A percentile compares a stretch with the other conserved stretches of the same genome.
Evolutionary conservation across 129 eudicot species (phyloP).

Genomic region (Dittrichia graveolens): DNA sequence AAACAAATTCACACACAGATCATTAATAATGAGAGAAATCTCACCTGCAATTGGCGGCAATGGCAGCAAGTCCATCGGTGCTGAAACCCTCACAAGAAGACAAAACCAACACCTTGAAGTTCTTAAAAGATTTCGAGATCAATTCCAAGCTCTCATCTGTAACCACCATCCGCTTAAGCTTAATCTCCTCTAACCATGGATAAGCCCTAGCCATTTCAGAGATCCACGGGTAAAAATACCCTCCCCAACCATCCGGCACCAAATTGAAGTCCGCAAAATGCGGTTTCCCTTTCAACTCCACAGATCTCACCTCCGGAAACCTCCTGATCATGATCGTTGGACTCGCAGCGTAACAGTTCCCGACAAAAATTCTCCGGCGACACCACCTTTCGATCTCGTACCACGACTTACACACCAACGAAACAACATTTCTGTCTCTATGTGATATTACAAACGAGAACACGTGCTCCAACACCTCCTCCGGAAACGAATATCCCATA

Average conservation of each 20-base stretch:
- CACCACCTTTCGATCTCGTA: slow-evolving; percentile 85
- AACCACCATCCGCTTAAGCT: slow-evolving; percentile 89
- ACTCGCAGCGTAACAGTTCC: slow-evolving; percentile 83
- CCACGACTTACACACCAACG: slow-evolving; percentile 91
- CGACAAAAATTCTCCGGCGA: slow-evolving; percentile 67
- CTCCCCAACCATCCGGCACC: slow-evolving; percentile 98
- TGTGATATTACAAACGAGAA: slow-evolving; percentile 62
- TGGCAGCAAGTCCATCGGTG: slow-evolving; percentile 84
- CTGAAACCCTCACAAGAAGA: slow-evolving; percentile 85
- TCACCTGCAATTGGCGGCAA: slow-evolving; percentile 99
- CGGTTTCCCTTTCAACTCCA: slow-evolving; percentile 90
- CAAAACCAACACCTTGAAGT: slow-evolving; percentile 76
- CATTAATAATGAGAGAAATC: background rate
- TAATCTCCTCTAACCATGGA: slow-evolving; percentile 85
- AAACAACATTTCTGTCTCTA: slow-evolving; percentile 70
- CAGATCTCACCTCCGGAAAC: slow-evolving; percentile 74
- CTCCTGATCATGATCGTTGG: slow-evolving; percentile 66
- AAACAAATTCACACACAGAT: slow-evolving; percentile 16
- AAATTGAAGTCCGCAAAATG: slow-evolving; percentile 93
- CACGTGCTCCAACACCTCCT: slow-evolving; percentile 79
- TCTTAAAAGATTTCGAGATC: slow-evolving; percentile 58
- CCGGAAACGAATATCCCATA: slow-evolving; percentile 69
- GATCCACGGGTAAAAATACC: slow-evolving; percentile 71
- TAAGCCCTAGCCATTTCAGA: slow-evolving; percentile 64
- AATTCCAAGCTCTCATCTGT: slow-evolving; percentile 78